Evolutionary conservation across 2,329 filamentous ascomycete genomes (phyloP), one percentile per base, ranked within the genome.

Genomic region (Trichoderma cornu-damae): DNA sequence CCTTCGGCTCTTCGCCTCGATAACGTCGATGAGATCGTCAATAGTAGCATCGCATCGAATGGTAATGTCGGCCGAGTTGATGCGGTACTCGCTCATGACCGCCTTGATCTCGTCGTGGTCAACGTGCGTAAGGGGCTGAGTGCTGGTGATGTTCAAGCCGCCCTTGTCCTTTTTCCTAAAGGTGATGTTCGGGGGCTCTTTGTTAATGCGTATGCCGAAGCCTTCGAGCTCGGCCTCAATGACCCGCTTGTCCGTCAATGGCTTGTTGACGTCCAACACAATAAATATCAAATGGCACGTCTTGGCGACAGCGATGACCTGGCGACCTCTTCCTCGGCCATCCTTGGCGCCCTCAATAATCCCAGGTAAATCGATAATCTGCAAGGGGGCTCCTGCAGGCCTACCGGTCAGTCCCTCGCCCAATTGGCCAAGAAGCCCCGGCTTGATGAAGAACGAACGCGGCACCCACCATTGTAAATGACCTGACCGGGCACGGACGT

Each of bases 161-260:
- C 94, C 94, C 70, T 97, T 97, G 75, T 99, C 94, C 80, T 99
- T 99, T 81, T 99, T 99, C 77, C 87, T 95, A 80, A 96, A 96
- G n/a, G 94, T 89, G 68, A 99, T 99, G 72, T 99, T 99, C 38
- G 94, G 94, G 24, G 94, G 94, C 66, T 85, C 77, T 79, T 97
- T 99, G 80, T 99, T 99, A 78, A 97, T 93, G 57, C 94, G 84
- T 70, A 99, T 96, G 32, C 94, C 94, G 67, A 99, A 99, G 6
- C 94, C 94, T 72, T 99, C 94, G 70, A 99, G 75, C 77, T 99
- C 94, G 51, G 84, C 81, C 75, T 99, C 94, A 68, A 99, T 99
- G 62, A 99, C 81, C 60, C 90, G 85, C 79, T 99, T 99, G 75
- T 99, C 94, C 14, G 93, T 96, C 66, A 99, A 78, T 22, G 94